Percentiles rank a stretch among this genome's conserved stretches.
Evolutionary conservation across 768 basidiomycete genomes (phyloP).

Genomic region (Kwoniella dejecticola): DNA sequence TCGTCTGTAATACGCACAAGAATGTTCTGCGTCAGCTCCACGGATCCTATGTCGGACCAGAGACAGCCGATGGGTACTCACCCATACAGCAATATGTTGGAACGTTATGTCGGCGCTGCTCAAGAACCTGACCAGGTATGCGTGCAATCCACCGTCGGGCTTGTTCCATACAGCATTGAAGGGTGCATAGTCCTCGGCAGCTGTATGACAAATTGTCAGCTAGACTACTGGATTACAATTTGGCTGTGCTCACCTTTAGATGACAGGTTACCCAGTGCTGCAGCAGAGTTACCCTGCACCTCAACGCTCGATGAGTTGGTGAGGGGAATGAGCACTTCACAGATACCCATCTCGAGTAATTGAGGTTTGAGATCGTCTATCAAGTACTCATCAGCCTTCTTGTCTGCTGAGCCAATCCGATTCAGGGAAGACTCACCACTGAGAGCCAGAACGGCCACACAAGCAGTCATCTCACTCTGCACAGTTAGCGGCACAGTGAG

Average conservation of each 20-base stretch:
- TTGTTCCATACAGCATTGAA: constrained; percentile 99
- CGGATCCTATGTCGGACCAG: too few species aligned
- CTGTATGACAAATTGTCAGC: constrained; percentile 9
- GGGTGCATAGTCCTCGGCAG: constrained; percentile 78
- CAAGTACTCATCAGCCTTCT: too few species aligned
- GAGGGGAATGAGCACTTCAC: constrained; percentile 92
- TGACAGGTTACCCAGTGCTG: constrained; percentile 93
- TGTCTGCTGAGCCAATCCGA: too few species aligned
- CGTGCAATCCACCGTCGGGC: constrained; percentile 95
- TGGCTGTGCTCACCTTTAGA: constrained; percentile 71
- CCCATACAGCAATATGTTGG: constrained; percentile 99
- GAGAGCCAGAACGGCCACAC: constrained; percentile 91
- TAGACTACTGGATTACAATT: background rate
- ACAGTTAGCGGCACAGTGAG: constrained; percentile 93
- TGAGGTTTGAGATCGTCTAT: constrained; percentile 95
- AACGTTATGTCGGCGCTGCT: constrained; percentile 93
- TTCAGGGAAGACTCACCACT: too few species aligned
- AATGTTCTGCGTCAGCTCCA: too few species aligned
- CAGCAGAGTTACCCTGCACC: constrained; percentile 97
- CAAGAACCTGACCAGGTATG: constrained; percentile 90
- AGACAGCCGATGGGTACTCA: constrained; percentile 24
- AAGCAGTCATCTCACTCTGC: constrained; percentile 99
- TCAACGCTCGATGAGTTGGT: constrained; percentile 96
- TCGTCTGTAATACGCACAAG: constrained; percentile 60
- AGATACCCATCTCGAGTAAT: constrained; percentile 95